Evolutionary conservation across 1,284 basidiomycete genomes (phyloP).

Genomic region (Ustilago curta): DNA sequence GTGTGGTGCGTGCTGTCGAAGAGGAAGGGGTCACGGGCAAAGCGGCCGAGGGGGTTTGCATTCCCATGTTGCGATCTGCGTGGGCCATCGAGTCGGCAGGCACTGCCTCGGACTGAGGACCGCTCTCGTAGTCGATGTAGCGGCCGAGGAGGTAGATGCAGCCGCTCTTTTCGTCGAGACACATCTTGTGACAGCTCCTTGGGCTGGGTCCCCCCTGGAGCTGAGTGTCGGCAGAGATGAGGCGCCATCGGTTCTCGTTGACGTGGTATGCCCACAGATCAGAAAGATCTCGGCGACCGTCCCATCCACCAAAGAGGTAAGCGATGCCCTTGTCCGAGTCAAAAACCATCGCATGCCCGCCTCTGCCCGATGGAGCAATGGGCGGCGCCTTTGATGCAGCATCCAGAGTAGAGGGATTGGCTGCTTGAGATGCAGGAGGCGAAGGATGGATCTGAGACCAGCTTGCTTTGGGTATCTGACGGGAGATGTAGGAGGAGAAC

Average conservation of each 20-base stretch:
- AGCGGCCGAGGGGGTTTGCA: slow-evolving; percentile 12
- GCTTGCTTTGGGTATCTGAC: slow-evolving; percentile 46
- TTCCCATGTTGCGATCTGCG: slow-evolving; percentile 7
- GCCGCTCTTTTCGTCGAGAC: slow-evolving; percentile 78
- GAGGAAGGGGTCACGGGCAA: slow-evolving; percentile 40
- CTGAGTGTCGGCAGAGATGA: slow-evolving; percentile 75
- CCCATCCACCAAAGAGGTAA: slow-evolving; percentile 84
- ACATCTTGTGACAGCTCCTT: slow-evolving; percentile 85
- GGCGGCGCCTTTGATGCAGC: slow-evolving; percentile 6
- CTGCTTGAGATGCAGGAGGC: slow-evolving; percentile 4
- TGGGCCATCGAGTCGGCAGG: slow-evolving; percentile 34
- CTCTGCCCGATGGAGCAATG: slow-evolving; percentile 71
- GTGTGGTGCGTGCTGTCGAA: slow-evolving; percentile 32
- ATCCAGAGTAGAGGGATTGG: slow-evolving; percentile 2
- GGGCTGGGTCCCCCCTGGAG: slow-evolving; percentile 77
- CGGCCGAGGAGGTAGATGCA: slow-evolving; percentile 76
- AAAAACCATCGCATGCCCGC: slow-evolving; percentile 85
- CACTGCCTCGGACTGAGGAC: slow-evolving; percentile 14
- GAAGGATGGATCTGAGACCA: slow-evolving; percentile 53
- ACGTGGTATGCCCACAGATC: slow-evolving; percentile 84
- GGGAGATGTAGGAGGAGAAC: slow-evolving; percentile 57
- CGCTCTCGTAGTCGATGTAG: slow-evolving; percentile 58
- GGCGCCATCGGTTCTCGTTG: slow-evolving; percentile 76
- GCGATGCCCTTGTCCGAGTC: slow-evolving; percentile 77
- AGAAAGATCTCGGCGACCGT: slow-evolving; percentile 77